Evolutionary conservation across 2,329 filamentous ascomycete genomes (phyloP).

Genomic region (Fusarium napiforme): DNA sequence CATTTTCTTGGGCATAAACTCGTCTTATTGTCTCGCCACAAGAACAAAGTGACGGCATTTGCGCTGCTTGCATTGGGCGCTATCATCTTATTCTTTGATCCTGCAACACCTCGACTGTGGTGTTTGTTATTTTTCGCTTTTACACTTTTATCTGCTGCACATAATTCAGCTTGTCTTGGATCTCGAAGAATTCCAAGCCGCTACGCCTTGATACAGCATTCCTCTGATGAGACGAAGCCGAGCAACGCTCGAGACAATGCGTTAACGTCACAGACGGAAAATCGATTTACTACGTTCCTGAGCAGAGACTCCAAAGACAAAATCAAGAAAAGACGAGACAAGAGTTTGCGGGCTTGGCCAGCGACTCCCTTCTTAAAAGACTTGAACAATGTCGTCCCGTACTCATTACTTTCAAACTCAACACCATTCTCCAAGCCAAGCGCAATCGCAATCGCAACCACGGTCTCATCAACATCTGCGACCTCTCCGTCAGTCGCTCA

Average conservation of each 20-base stretch:
- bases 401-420: slow-evolving; percentile 56
- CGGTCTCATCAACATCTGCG: slow-evolving; percentile 31
- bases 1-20: slow-evolving; percentile 38
- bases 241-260: slow-evolving; percentile 48
- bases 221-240: slow-evolving; percentile 34
- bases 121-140: slow-evolving; percentile 17
- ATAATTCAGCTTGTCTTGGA: slow-evolving; percentile 41
- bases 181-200: slow-evolving; percentile 21
- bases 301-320: slow-evolving; percentile 17
- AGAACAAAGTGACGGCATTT: slow-evolving; percentile 38
- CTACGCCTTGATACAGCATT: slow-evolving; percentile 29
- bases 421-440: slow-evolving; percentile 30
- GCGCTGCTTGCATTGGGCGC: slow-evolving; percentile 9
- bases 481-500: slow-evolving; percentile 65
- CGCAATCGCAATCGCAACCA: slow-evolving; percentile 30
- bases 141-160: neutral
- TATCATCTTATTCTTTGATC: slow-evolving; percentile 29
- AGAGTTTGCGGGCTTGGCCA: slow-evolving; percentile 34
- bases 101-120: slow-evolving; percentile 15
- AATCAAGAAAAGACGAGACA: slow-evolving; percentile 13
- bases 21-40: slow-evolving; percentile 28
- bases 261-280: slow-evolving; percentile 43
- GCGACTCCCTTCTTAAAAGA: slow-evolving; percentile 33
- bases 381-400: slow-evolving; percentile 64
- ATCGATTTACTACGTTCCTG: slow-evolving; percentile 35